Conservation (phyloP, 805 yeast genomes). For the Monosporozyma servazzii region DNA sequence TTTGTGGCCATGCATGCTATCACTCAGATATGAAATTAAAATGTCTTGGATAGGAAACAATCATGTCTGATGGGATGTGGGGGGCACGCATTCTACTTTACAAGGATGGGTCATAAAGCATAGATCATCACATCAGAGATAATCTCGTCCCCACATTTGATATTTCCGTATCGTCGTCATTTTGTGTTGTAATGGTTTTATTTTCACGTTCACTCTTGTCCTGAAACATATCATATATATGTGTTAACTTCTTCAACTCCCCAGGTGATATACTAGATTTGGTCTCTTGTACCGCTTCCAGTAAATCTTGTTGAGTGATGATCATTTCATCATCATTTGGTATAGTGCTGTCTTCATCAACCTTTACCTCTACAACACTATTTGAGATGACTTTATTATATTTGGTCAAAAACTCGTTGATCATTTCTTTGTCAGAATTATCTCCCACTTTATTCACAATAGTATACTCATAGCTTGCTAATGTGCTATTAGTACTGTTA, state of each 20-base stretch:
- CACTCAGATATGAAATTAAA: too few relatives aligned
- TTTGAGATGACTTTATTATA: background rate
- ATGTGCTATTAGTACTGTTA: too few relatives aligned
- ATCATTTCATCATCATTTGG: constrained; percentile 2
- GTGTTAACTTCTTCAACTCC: constrained; percentile 53
- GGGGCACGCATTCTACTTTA: too few relatives aligned
- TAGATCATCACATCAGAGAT: constrained; percentile 52
- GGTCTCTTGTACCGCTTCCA: constrained; percentile 59
- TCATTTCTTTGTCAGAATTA: background rate
- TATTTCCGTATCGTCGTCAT: background rate
- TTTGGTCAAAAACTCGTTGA: background rate
- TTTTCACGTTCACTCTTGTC: constrained; percentile 62
- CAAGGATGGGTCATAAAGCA: background rate
- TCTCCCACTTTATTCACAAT: background rate
- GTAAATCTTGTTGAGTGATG: constrained; percentile 47
- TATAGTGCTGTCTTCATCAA: background rate
- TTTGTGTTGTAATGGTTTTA: background rate
- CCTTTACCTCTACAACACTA: background rate
- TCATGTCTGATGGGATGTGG: too few relatives aligned
- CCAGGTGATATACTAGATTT: constrained; percentile 79
- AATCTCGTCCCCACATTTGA: constrained; percentile 62
- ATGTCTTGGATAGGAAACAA: too few relatives aligned
- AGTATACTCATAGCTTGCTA: background rate
- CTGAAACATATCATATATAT: constrained; percentile 63
- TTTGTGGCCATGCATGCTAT: too few relatives aligned